Percentiles rank a stretch among this genome's conserved stretches.
These are phyloP conservation scores for Erythrophleum fordii DNA, from an alignment of 306 rosid genomes.

Conservation along the genomic window DNA sequence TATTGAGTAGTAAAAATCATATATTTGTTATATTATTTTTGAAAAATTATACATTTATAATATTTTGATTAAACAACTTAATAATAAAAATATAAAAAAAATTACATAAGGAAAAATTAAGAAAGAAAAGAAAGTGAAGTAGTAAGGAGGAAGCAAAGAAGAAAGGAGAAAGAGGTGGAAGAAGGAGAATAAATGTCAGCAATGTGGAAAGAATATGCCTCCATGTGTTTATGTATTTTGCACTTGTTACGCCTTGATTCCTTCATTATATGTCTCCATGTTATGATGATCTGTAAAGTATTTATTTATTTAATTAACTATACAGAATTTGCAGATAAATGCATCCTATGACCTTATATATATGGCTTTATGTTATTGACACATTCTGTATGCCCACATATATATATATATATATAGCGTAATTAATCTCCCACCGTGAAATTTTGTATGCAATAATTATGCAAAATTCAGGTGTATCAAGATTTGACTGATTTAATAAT, in stretches of 20 bases:
- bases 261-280: constrained; percentile 38
- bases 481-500: background rate
- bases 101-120: background rate
- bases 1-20: background rate
- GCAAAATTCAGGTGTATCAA: background rate
- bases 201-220: constrained; percentile 37
- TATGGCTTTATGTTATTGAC: background rate
- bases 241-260: constrained; percentile 60
- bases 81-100: background rate
- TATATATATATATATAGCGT: no score
- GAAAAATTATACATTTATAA: background rate
- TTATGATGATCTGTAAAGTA: constrained; percentile 50
- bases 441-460: background rate
- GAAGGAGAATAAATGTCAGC: constrained; percentile 49
- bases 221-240: constrained; percentile 47
- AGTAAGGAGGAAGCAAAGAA: constrained; percentile 29
- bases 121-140: constrained; percentile 25
- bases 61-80: background rate
- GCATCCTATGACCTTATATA: background rate
- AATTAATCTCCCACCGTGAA: background rate
- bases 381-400: background rate
- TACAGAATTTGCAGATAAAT: background rate
- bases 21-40: background rate
- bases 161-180: background rate
- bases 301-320: constrained; percentile 24